Evolutionary conservation across 257 asterid species (phyloP).

Genomic region (Knoxia roxburghii): DNA sequence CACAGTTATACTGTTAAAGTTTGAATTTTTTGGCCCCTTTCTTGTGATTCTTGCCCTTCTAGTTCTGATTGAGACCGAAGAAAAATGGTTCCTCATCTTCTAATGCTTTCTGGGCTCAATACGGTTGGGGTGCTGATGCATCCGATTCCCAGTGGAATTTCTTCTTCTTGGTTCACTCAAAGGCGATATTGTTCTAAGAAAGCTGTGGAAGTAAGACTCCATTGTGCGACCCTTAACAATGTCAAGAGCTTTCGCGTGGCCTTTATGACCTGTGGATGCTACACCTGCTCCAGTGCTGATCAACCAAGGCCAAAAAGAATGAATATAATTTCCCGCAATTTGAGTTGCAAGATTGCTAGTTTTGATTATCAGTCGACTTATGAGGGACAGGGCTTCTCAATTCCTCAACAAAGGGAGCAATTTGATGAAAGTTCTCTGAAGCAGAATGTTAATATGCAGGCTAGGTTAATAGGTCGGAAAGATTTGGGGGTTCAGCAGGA

Average conservation of each 20-base stretch:
- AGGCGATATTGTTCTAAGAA: background rate
- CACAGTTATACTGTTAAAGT: background rate
- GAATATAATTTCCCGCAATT: slow-evolving; percentile 2
- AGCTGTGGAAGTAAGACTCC: slow-evolving; percentile 15
- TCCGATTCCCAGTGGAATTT: slow-evolving; percentile 8
- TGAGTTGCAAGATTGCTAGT: slow-evolving; percentile 26
- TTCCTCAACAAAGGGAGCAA: slow-evolving; percentile 25
- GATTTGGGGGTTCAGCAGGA: slow-evolving; percentile 18
- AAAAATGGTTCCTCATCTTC: background rate
- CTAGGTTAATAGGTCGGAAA: slow-evolving; percentile 19
- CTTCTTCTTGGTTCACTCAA: background rate
- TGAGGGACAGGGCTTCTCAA: slow-evolving; percentile 20
- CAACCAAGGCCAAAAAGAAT: slow-evolving; percentile 11
- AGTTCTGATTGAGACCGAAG: background rate
- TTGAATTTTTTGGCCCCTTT: background rate
- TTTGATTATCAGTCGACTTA: slow-evolving; percentile 32
- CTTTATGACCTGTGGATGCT: slow-evolving; percentile 13
- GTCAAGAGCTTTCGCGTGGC: slow-evolving; percentile 19
- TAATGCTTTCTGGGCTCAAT: slow-evolving; percentile 16
- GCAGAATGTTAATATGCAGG: slow-evolving; percentile 31
- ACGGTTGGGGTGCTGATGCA: slow-evolving; percentile 11
- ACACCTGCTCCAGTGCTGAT: slow-evolving; percentile 12
- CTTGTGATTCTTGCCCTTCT: background rate
- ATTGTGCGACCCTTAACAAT: slow-evolving; percentile 11
- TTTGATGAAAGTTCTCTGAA: slow-evolving; percentile 23